Evolutionary conservation across 2,329 filamentous ascomycete species (phyloP).

Genomic region (Apiospora sp.): DNA sequence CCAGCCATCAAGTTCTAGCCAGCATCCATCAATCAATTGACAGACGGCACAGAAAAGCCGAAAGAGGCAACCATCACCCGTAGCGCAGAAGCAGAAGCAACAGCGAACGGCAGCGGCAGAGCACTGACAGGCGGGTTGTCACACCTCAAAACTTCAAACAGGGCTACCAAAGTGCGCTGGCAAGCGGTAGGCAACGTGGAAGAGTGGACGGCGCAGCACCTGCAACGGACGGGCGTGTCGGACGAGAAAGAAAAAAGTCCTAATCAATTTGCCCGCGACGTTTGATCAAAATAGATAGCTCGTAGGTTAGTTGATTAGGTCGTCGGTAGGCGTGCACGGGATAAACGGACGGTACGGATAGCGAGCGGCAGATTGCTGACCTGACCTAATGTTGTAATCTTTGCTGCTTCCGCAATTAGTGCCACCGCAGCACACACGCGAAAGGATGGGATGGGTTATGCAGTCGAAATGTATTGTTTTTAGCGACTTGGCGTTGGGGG

Average conservation of each 20-base stretch:
- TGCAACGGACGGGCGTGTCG: not conserved
- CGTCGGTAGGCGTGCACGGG: not conserved
- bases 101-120: not conserved
- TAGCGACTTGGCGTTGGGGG: not conserved
- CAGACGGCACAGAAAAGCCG: not conserved
- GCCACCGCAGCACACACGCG: not conserved
- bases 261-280: not conserved
- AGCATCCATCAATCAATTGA: not conserved
- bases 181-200: not conserved
- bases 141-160: not conserved
- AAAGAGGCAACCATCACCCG: no score
- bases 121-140: not conserved
- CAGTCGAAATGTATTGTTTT: not conserved
- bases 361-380: slow-evolving; percentile 13
- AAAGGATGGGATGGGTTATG: not conserved
- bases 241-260: not conserved
- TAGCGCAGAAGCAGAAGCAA: not conserved
- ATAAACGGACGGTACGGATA: not conserved
- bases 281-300: slow-evolving; percentile 16
- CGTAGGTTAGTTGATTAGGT: not conserved
- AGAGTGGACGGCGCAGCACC: not conserved
- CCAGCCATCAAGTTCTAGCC: not conserved
- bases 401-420: slow-evolving; percentile 8
- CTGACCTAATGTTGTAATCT: not conserved
- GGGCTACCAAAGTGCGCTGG: not conserved